phyloP scores from a whole-genome alignment of 2,329 filamentous ascomycete genomes.

The Nannizzia gypsea region DNA sequence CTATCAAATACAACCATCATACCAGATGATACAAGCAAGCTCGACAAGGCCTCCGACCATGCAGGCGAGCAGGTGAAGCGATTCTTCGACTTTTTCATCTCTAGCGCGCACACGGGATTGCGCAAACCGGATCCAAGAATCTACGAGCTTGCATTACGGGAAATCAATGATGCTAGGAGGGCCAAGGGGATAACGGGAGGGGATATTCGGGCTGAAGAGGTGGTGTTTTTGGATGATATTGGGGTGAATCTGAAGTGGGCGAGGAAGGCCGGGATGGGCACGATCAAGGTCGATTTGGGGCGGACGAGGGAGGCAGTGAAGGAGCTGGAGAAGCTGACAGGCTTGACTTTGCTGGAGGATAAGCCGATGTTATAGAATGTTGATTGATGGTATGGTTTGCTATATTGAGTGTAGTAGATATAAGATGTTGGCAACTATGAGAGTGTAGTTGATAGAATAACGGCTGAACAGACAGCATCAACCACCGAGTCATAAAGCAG shows the following conservation, averaged over 20 bases:
- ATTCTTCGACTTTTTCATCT: conserved; percentile 78
- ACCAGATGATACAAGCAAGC: conserved; percentile 46
- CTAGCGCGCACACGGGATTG: conserved; percentile 72
- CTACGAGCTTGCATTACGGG: conserved; percentile 60
- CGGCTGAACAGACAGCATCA: no score
- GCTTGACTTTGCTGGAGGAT: conserved; percentile 41
- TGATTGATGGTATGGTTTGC: neutral
- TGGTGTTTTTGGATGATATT: conserved; percentile 88
- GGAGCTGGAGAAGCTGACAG: conserved; percentile 64
- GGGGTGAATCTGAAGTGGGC: conserved; percentile 82
- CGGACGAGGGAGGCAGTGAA: conserved; percentile 68
- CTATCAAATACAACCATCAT: conserved; percentile 86
- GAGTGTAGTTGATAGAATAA: no score
- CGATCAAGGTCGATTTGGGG: conserved; percentile 74
- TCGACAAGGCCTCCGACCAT: conserved; percentile 9
- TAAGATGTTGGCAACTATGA: no score
- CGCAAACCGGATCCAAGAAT: conserved; percentile 77
- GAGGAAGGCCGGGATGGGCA: conserved; percentile 60
- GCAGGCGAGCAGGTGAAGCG: conserved; percentile 47
- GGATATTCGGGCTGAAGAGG: conserved; percentile 49
- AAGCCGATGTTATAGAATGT: conserved; percentile 25
- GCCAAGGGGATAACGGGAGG: conserved; percentile 41
- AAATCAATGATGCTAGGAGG: conserved; percentile 52
- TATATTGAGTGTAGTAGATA: no score
- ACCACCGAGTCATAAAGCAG: no score